These are phyloP conservation scores for Ganoderma resinaceum DNA, from an alignment of 1,284 basidiomycete species.

Conservation along the genomic window DNA sequence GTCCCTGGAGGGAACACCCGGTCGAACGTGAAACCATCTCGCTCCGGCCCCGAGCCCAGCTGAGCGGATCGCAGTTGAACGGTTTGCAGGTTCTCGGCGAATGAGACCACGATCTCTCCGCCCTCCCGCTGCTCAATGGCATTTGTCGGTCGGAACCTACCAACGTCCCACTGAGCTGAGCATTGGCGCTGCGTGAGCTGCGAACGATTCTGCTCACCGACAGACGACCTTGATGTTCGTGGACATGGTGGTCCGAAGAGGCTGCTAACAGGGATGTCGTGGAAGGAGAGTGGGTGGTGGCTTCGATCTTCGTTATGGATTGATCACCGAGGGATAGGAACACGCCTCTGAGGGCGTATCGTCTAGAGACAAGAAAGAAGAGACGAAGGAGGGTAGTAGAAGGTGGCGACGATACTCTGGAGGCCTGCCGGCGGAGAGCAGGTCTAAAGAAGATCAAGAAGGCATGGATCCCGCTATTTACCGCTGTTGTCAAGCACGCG, in stretches of 20 bases:
- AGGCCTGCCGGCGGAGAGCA: constrained; percentile 21
- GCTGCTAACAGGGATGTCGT: constrained; percentile 17
- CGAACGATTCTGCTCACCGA: constrained; percentile 62
- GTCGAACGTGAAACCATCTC: constrained; percentile 97
- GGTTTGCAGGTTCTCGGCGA: constrained; percentile 85
- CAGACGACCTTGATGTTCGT: constrained; percentile 95
- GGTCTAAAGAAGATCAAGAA: constrained; percentile 23
- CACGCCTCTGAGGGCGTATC: constrained; percentile 29
- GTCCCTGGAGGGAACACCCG: constrained; percentile 95
- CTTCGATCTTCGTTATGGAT: constrained; percentile 19
- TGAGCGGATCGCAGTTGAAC: constrained; percentile 81
- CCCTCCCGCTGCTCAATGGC: constrained; percentile 90
- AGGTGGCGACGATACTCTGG: constrained; percentile 23
- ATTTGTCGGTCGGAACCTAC: constrained; percentile 95
- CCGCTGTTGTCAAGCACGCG: constrained; percentile 40
- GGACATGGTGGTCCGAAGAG: constrained; percentile 55
- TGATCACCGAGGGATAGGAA: constrained; percentile 31
- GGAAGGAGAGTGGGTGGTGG: constrained; percentile 28
- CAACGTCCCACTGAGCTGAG: background rate
- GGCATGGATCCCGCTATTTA: constrained; percentile 31
- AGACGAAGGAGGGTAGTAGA: constrained; percentile 27
- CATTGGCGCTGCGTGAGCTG: constrained; percentile 1
- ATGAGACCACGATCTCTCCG: constrained; percentile 91
- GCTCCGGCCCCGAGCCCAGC: constrained; percentile 77
- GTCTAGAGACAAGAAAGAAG: constrained; percentile 29